These are phyloP conservation scores for Monosporozyma yasuniensis DNA, from an alignment of 805 yeast species.

Conservation along the genomic window DNA sequence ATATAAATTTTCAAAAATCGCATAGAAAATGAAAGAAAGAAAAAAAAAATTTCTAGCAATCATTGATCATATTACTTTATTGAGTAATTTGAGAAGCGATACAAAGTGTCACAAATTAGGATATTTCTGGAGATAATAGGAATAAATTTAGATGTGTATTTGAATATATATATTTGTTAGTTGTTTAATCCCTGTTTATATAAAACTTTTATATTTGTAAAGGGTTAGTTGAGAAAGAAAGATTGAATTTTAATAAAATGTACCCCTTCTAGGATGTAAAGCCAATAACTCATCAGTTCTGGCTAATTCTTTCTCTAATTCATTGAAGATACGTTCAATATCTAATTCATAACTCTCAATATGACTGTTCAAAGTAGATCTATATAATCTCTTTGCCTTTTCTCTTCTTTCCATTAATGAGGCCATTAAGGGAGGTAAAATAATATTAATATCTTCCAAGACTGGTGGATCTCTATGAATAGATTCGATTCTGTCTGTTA, in stretches of 20 bases:
- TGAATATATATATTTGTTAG: not conserved
- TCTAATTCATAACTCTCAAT: conserved; percentile 10
- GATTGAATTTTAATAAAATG: conserved; percentile 5
- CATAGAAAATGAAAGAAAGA: too few species aligned
- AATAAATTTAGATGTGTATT: not conserved
- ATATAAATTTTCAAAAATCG: not conserved
- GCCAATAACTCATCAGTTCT: conserved; percentile 12
- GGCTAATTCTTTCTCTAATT: conserved; percentile 11
- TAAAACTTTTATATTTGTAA: not conserved
- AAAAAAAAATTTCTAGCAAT: not conserved
- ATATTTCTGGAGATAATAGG: not conserved
- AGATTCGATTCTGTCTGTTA: conserved; percentile 10
- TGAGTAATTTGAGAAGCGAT: not conserved
- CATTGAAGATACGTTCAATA: conserved; percentile 8
- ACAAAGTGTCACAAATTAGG: not conserved
- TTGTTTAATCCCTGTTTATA: not conserved
- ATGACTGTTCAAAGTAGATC: conserved; percentile 9
- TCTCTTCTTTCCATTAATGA: conserved; percentile 13
- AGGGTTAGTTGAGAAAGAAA: not conserved
- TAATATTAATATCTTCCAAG: not conserved
- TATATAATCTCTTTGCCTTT: conserved; percentile 15
- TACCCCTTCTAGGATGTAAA: conserved; percentile 15
- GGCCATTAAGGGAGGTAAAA: conserved; percentile 12
- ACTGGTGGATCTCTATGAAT: conserved; percentile 5
- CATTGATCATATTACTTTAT: not conserved